Percentiles rank a stretch among this genome's conserved stretches.
These are phyloP conservation scores for Massarina eburnea DNA, from an alignment of 2,329 filamentous ascomycete species.

Conservation along the genomic window DNA sequence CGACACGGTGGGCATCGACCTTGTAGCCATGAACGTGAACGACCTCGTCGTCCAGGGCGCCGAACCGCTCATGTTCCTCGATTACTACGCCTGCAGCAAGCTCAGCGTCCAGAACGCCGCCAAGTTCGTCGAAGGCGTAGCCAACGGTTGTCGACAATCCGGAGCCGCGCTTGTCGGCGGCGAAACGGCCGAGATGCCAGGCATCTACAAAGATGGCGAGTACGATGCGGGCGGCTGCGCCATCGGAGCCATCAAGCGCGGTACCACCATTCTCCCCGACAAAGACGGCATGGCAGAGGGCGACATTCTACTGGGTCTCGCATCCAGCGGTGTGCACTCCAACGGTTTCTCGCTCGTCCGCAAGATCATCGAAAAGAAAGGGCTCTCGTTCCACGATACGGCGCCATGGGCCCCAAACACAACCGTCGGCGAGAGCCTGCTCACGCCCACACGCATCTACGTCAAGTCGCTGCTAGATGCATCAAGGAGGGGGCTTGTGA, in stretches of 20 bases:
- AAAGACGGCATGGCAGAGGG: constrained; percentile 75
- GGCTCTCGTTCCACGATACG: constrained; percentile 68
- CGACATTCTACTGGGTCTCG: constrained; percentile 83
- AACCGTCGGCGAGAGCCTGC: constrained; percentile 72
- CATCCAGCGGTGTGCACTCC: constrained; percentile 86
- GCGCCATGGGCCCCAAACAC: constrained; percentile 73
- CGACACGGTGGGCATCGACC: constrained; percentile 91
- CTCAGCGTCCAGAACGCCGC: constrained; percentile 77
- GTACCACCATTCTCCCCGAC: constrained; percentile 70
- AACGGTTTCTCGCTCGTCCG: constrained; percentile 98
- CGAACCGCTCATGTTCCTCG: constrained; percentile 92
- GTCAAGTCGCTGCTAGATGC: constrained; percentile 77
- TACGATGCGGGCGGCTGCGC: constrained; percentile 94
- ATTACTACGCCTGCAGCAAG: constrained; percentile 94
- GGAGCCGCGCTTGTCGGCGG: constrained; percentile 92
- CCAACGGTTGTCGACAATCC: constrained; percentile 79
- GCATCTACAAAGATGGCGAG: constrained; percentile 83
- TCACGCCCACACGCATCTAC: constrained; percentile 93
- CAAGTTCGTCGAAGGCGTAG: constrained; percentile 88
- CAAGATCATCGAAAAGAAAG: constrained; percentile 75
- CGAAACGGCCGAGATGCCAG: constrained; percentile 98
- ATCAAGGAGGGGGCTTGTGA: constrained; percentile 65
- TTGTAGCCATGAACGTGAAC: constrained; percentile 99
- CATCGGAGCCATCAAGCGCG: constrained; percentile 75
- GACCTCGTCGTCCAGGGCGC: constrained; percentile 95